Conservation (phyloP, 2,329 filamentous ascomycete species). For the Pseudogymnoascus sp. region DNA sequence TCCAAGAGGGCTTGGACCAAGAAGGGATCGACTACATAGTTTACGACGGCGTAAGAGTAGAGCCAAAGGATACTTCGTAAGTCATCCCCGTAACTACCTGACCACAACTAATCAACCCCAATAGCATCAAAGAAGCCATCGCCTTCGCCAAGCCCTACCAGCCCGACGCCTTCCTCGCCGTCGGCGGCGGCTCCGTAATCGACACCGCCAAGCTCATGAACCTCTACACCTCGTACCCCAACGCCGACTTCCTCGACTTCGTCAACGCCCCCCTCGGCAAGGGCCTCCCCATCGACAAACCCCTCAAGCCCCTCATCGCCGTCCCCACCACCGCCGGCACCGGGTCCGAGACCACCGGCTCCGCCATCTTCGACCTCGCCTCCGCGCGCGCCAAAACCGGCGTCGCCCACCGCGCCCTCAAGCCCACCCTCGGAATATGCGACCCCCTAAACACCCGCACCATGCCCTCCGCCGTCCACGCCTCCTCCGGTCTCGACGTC, state of each 20-base stretch:
- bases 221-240: conserved; percentile 80
- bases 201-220: conserved; percentile 99
- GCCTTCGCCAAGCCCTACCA: conserved; percentile 71
- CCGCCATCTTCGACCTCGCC: conserved; percentile 94
- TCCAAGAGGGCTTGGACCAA: conserved; percentile 66
- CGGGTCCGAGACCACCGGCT: conserved; percentile 91
- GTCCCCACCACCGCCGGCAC: conserved; percentile 82
- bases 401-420: conserved; percentile 89
- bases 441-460: conserved; percentile 85
- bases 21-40: conserved; percentile 77
- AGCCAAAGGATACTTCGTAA: conserved; percentile 90
- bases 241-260: conserved; percentile 93
- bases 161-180: conserved; percentile 86
- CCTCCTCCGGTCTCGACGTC: conserved; percentile 85
- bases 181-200: conserved; percentile 90
- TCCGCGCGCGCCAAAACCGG: conserved; percentile 88
- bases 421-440: conserved; percentile 85
- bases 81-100: conserved; percentile 27
- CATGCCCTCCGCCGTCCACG: conserved; percentile 92
- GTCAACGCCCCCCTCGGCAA: conserved; percentile 92
- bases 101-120: not conserved
- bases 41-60: conserved; percentile 71
- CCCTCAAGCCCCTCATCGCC: conserved; percentile 69
- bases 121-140: conserved; percentile 80
- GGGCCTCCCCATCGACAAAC: conserved; percentile 64